Conservation (phyloP, 208 protist genomes). For the Leishmania martiniquensis region DNA sequence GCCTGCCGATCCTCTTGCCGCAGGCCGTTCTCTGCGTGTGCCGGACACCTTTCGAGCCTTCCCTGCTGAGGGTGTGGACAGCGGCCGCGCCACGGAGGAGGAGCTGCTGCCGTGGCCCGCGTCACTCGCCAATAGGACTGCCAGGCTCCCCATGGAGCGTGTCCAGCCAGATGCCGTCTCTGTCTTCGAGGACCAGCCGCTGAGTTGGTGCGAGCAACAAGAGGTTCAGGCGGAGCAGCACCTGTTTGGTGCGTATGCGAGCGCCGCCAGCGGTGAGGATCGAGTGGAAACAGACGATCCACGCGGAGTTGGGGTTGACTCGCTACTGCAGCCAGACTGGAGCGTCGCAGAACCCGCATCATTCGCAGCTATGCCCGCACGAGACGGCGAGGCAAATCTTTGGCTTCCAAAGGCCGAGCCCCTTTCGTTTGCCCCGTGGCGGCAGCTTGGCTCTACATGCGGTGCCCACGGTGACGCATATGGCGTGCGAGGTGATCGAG, state of each 20-base stretch:
- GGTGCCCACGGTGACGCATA: background rate
- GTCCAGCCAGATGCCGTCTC: background rate
- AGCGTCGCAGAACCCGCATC: background rate
- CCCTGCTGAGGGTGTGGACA: background rate
- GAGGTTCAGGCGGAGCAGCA: background rate
- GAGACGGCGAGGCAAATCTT: background rate
- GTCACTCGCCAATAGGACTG: background rate
- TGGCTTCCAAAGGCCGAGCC: background rate
- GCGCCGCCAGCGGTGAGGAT: background rate
- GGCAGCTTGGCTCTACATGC: background rate
- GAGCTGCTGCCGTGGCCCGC: background rate
- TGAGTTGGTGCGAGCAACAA: background rate
- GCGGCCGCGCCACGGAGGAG: background rate
- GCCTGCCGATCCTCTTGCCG: no score
- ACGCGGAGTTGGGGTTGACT: background rate
- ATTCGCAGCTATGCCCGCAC: background rate
- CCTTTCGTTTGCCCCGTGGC: background rate
- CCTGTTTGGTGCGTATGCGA: background rate
- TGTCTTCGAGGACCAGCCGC: conserved; percentile 16
- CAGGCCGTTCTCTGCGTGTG: background rate
- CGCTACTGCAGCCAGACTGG: background rate
- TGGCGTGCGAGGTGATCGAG: background rate
- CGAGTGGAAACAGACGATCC: background rate
- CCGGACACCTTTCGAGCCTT: background rate
- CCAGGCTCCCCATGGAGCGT: background rate